A percentile compares a stretch with the other conserved stretches of the same genome.
phyloP scores from a whole-genome alignment of 768 basidiomycete genomes.

The Calocybe gangraenosa region DNA sequence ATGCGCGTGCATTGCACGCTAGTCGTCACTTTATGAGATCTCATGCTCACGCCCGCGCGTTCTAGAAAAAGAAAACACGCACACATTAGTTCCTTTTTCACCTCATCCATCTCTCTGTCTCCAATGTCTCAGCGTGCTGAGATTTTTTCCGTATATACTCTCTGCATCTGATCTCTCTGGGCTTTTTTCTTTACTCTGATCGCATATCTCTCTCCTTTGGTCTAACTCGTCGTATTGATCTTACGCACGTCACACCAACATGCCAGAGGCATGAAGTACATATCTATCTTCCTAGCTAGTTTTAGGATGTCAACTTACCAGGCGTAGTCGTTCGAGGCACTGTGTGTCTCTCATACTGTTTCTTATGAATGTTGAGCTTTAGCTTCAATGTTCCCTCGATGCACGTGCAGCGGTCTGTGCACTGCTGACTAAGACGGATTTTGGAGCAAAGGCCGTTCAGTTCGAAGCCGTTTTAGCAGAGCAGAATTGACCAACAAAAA shows the following conservation, averaged over 20 bases:
- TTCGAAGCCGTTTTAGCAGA: too few species aligned
- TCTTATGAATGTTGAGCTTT: neutral
- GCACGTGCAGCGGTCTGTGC: conserved; percentile 1
- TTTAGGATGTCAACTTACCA: conserved; percentile 6
- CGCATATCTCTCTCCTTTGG: neutral
- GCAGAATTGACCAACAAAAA: too few species aligned
- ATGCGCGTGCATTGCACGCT: conserved; percentile 12
- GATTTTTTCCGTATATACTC: neutral
- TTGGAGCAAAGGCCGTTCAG: conserved; percentile 1
- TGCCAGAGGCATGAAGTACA: conserved; percentile 8
- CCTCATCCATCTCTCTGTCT: neutral
- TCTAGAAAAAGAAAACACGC: conserved; percentile 1
- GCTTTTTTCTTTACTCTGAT: neutral
- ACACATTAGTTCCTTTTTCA: neutral
- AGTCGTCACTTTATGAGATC: conserved; percentile 9
- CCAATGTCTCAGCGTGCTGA: neutral
- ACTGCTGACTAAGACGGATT: conserved; percentile 9
- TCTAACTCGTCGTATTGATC: conserved; percentile 9
- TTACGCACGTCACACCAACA: conserved; percentile 1
- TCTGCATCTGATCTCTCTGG: neutral
- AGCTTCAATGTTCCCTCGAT: neutral
- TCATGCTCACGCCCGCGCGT: conserved; percentile 7
- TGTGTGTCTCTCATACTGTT: conserved; percentile 2
- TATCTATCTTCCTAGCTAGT: conserved; percentile 5
- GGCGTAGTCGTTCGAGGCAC: conserved; percentile 9